Evolutionary conservation across 192 early-diverging fungal genomes (phyloP), one percentile per base, ranked within the genome.

Genomic region (Phycomyces blakesleeanus): DNA sequence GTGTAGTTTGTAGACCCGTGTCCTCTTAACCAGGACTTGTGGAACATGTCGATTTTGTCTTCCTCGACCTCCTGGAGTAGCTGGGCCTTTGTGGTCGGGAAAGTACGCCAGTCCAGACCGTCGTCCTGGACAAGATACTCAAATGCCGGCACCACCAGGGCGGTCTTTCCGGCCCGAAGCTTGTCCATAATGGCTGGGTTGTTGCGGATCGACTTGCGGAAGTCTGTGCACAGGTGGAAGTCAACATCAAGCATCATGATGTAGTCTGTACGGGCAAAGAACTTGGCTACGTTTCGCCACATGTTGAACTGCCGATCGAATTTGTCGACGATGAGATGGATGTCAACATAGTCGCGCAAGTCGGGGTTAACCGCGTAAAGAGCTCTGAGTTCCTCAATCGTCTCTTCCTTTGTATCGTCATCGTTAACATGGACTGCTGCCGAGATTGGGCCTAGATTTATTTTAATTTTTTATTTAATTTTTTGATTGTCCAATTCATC

Each of bases 261-360:
- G 56, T 81, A 85, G 38, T 85, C 76, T 0, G 81, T 81, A 37
- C 83, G 66, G 15, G 81, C 77, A 58, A 84, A 85, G 26, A 85
- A 70, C 25, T 81, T 80, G 21, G 83, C 83, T 3, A 84, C 73
- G 40, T 85, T 85, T n/a, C 83, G 71, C 82, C 81, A 85, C 78
- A 81, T 80, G 51, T 85, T 85, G 67, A 85, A 83, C 57, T 85
- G 83, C 22, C 82, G 78, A 53, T 80, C 79, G 42, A 84, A 85
- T 20, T 68, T 66, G 56, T 85, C 83, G 10, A 82, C 68, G n/a
- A 85, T 74, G 2, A 85, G 68, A 63, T 85, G 83, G 10, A 82
- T 40, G 68, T 85, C 83, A 7, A 82, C 76, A 52, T 73, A 81
- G 66, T 80, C 29, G 20, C 66, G 68, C 66, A 85, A 66, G 22